Evolutionary conservation across 1,284 basidiomycete genomes (phyloP).

Genomic region (Pterulicium gracile): DNA sequence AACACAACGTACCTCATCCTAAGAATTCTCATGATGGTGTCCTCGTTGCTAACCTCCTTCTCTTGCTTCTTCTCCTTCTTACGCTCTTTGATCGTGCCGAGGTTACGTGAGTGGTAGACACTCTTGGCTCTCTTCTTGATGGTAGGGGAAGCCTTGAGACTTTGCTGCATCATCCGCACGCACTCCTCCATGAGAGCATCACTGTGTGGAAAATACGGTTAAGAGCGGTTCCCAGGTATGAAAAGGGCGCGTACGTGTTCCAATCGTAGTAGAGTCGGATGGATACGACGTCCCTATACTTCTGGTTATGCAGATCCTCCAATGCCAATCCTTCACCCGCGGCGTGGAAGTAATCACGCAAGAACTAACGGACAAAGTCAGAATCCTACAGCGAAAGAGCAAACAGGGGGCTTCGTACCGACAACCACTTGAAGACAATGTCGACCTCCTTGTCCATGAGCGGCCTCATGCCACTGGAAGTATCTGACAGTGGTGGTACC

Average conservation of each 20-base stretch:
- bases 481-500: conserved; percentile 85
- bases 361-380: conserved; percentile 43
- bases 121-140: conserved; percentile 86
- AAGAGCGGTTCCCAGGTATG: conserved; percentile 6
- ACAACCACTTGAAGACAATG: conserved; percentile 96
- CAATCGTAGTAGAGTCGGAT: conserved; percentile 92
- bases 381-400: conserved; percentile 4
- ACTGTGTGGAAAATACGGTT: conserved; percentile 25
- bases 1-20: conserved; percentile 69
- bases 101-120: conserved; percentile 80
- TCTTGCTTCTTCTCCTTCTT: conserved; percentile 88
- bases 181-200: conserved; percentile 95
- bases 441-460: conserved; percentile 93
- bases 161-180: conserved; percentile 85
- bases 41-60: conserved; percentile 64
- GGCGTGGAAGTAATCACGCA: conserved; percentile 93
- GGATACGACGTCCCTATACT: conserved; percentile 87
- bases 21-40: conserved; percentile 87
- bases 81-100: conserved; percentile 92
- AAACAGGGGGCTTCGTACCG: conserved; percentile 37
- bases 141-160: conserved; percentile 60
- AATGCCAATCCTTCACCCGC: conserved; percentile 87
- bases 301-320: conserved; percentile 88
- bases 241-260: conserved; percentile 53
- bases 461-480: conserved; percentile 85